phyloP scores from a whole-genome alignment of 192 early-diverging fungal genomes.

The Backusella morwellensis region DNA sequence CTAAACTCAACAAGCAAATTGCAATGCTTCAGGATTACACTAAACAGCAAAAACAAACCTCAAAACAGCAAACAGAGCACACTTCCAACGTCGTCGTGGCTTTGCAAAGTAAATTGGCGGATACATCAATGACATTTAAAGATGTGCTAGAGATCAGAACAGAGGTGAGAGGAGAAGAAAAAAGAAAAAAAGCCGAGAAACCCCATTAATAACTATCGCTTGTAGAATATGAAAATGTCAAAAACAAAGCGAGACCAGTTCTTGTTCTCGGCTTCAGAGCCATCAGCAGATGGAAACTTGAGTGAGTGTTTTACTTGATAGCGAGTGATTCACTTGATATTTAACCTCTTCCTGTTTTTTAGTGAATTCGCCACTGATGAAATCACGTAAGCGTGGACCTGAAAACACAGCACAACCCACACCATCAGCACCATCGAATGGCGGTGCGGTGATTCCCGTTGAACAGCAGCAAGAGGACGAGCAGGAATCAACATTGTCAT shows the following conservation, averaged over 20 bases:
- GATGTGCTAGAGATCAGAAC: constrained; percentile 95
- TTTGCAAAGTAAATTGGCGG: constrained; percentile 89
- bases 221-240: constrained; percentile 90
- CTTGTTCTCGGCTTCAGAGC: constrained; percentile 53
- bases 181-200: not conserved
- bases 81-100: constrained; percentile 87
- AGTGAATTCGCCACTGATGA: constrained; percentile 60
- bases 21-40: constrained; percentile 73
- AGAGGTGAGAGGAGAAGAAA: constrained; percentile 36
- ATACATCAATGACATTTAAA: constrained; percentile 89
- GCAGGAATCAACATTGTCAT: constrained; percentile 41
- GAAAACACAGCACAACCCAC: constrained; percentile 13
- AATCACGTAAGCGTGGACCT: constrained; percentile 43
- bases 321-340: not conserved
- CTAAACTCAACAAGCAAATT: constrained; percentile 92
- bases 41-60: constrained; percentile 47
- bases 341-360: not conserved
- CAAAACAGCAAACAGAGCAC: constrained; percentile 86
- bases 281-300: constrained; percentile 14
- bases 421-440: not conserved
- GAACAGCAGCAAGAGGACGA: constrained; percentile 1
- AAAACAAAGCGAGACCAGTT: constrained; percentile 91
- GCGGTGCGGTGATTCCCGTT: not conserved
- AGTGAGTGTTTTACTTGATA: not conserved
- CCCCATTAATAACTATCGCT: too few species aligned